Base-by-base conservation (phyloP, 768 basidiomycete species). In the Mycena rosella region DNA sequence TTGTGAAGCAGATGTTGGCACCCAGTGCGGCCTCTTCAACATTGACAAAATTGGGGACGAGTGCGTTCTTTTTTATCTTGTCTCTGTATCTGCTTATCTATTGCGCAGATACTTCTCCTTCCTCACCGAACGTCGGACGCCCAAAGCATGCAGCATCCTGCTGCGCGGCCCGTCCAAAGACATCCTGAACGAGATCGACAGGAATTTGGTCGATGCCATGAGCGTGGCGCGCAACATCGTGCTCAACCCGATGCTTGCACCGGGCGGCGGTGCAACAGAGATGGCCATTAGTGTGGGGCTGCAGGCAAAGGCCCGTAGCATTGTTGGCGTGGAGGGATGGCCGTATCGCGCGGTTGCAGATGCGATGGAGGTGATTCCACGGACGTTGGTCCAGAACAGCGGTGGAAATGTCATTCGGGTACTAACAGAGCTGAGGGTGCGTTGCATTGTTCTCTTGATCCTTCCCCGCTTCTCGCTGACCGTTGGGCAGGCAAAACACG, bases 11-110 rank as follows among this genome's bases (percentile, higher is more conserved):
- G 97, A 99, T 74, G 86, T 99, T 52, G 97, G 97, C 20, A 96
- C 95, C 1, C 82, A 90, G 60, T 99, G 97, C 77, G 98, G 98
- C 1, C 84, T 97, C 22, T 99, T 99, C 87, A 84, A 97, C 77
- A 88, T 99, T 67, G 96, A 98, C 78, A 99, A 99, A 79, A 92
- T 99, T 27, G 97, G 97, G 11, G 97, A 99, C 79, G 98, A 99
- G 94, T 86, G 68, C 55, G 83, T 79, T 3, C 27, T 36, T 14
- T 7, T 7, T 32, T 18, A 27, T 36, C 22, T 6, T 38, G 85
- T 61, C 71, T 80, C 76, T 32, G 36, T 48, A 13, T 48, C n/a
- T 17, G 38, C 66, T 59, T 27, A 30, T 30, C 32, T 9, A 34
- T 67, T 55, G 44, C 15, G 48, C 73, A 95, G 95, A 78, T 98